Evolutionary conservation across 306 rosid genomes (phyloP).

Genomic region (Inga oerstediana): DNA sequence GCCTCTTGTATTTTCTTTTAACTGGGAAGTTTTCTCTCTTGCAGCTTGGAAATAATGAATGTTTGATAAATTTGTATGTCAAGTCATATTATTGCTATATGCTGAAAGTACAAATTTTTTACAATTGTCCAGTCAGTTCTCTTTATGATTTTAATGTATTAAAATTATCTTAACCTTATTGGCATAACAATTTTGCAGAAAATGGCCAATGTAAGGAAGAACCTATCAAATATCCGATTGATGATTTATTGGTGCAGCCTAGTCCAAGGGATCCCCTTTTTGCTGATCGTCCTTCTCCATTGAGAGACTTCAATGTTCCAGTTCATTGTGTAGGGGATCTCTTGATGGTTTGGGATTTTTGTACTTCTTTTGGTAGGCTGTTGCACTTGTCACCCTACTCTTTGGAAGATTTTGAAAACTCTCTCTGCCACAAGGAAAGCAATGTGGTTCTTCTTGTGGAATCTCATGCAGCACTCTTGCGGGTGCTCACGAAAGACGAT

Average conservation of each 20-base stretch:
- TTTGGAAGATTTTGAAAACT: conserved; percentile 86
- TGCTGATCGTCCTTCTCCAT: conserved; percentile 71
- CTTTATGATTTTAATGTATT: conserved; percentile 28
- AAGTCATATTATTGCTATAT: background rate
- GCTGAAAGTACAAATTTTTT: background rate
- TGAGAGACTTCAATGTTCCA: conserved; percentile 74
- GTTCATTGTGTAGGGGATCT: conserved; percentile 79
- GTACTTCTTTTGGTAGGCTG: conserved; percentile 69
- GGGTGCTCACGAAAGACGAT: conserved; percentile 68
- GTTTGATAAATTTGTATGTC: background rate
- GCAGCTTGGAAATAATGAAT: conserved; percentile 9
- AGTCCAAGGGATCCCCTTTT: conserved; percentile 77
- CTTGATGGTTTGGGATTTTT: conserved; percentile 93
- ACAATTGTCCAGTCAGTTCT: background rate
- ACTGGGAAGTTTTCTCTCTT: conserved; percentile 17
- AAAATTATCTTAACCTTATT: conserved; percentile 19
- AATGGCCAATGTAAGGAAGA: conserved; percentile 49
- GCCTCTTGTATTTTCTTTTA: conserved; percentile 9
- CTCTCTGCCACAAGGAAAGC: conserved; percentile 80
- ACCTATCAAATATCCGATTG: conserved; percentile 84
- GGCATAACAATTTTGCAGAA: conserved; percentile 46
- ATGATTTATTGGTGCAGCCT: conserved; percentile 84
- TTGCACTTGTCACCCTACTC: conserved; percentile 77
- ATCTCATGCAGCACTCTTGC: conserved; percentile 81
- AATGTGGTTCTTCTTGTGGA: conserved; percentile 81